phyloP scores from a whole-genome alignment of 2,329 filamentous ascomycete genomes.

The Claviceps monticola region DNA sequence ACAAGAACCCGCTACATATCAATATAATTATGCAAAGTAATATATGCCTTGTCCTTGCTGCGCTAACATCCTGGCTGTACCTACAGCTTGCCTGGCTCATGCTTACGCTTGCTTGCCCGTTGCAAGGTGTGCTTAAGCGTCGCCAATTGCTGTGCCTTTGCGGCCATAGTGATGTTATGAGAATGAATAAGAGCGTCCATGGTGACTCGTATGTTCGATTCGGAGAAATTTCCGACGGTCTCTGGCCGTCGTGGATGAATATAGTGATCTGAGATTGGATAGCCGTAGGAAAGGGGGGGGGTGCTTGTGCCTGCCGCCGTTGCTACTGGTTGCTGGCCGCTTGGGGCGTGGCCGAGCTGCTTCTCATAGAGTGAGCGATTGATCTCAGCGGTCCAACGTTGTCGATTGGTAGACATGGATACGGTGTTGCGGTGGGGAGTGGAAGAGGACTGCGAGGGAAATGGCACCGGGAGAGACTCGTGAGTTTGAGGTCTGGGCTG shows the following conservation, averaged over 20 bases:
- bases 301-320: background rate
- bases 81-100: background rate
- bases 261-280: background rate
- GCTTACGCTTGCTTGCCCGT: background rate
- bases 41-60: background rate
- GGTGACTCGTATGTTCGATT: conserved; percentile 1
- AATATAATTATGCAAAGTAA: background rate
- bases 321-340: background rate
- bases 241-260: background rate
- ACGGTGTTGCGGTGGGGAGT: too few species aligned
- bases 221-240: background rate
- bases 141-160: background rate
- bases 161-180: background rate
- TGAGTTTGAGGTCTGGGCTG: too few species aligned
- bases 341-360: background rate
- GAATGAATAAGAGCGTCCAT: conserved; percentile 1
- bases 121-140: background rate
- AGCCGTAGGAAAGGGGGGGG: too few species aligned
- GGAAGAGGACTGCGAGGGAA: background rate
- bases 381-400: background rate
- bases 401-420: background rate
- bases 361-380: background rate
- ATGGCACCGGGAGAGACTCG: background rate
- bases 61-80: background rate
- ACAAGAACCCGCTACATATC: too few species aligned